These are phyloP conservation scores for Solanum megistacrolobum DNA, from an alignment of 257 asterid species.

Conservation along the genomic window DNA sequence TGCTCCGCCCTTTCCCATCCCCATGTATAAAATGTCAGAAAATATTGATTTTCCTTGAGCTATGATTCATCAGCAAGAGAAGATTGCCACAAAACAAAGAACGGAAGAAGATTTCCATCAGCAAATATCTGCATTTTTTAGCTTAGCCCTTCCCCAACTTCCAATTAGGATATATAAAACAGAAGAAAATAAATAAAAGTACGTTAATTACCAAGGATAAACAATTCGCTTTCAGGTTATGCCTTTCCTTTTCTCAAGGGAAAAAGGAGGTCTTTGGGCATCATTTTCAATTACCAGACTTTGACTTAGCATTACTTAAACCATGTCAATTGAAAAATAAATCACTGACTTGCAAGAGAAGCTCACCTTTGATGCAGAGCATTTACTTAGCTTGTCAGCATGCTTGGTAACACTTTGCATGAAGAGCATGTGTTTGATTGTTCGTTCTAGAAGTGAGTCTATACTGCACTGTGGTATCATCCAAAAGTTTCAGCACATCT, in stretches of 20 bases:
- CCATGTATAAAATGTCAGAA: not conserved
- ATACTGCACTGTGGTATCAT: constrained; percentile 77
- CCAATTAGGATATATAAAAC: not conserved
- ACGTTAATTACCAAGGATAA: not conserved
- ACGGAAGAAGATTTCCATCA: not conserved
- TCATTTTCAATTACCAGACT: not conserved
- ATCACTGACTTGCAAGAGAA: not conserved
- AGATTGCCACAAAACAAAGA: not conserved
- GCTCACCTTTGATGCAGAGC: constrained; percentile 65
- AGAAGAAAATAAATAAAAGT: not conserved
- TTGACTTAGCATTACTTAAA: not conserved
- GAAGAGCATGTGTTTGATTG: constrained; percentile 83
- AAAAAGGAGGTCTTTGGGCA: not conserved
- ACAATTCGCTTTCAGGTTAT: not conserved
- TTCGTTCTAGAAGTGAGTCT: constrained; percentile 86
- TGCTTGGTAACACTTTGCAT: constrained; percentile 80
- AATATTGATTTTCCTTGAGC: not conserved
- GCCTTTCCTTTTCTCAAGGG: not conserved
- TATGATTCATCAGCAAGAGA: not conserved
- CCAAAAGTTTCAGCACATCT: constrained; percentile 32
- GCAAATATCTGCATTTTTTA: not conserved
- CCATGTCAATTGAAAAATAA: not conserved
- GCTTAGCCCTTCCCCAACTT: not conserved
- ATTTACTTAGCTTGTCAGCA: constrained; percentile 71
- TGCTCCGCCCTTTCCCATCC: not conserved